Evolutionary conservation across 129 eudicot genomes (phyloP).

Genomic region (Mikania micrantha): DNA sequence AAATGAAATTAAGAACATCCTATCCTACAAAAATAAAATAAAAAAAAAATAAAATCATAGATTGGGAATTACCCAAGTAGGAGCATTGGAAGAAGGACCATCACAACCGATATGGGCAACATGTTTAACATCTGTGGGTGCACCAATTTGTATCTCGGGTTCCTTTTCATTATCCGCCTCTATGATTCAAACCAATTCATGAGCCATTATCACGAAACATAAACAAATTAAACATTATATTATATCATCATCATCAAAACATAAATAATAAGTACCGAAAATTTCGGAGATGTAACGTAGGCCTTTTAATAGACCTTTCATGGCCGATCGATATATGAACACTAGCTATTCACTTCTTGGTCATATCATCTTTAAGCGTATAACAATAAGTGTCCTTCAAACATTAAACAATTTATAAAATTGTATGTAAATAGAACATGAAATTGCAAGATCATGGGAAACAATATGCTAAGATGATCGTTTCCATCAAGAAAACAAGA

Average conservation of each 20-base stretch:
- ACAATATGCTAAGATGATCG: constrained; percentile 10
- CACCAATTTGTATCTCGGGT: constrained; percentile 67
- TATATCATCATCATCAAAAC: background rate
- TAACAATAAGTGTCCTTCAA: background rate
- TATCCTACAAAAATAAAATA: background rate
- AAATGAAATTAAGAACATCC: background rate
- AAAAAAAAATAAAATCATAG: too few species aligned
- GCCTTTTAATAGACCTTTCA: constrained; percentile 50
- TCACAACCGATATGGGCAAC: constrained; percentile 94
- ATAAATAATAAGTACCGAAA: constrained; percentile 20
- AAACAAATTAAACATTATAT: background rate
- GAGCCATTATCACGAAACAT: background rate
- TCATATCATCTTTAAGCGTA: constrained; percentile 10
- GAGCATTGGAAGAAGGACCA: constrained; percentile 57
- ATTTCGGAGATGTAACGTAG: constrained; percentile 39
- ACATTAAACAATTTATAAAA: background rate
- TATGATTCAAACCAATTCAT: background rate
- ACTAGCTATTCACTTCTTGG: background rate
- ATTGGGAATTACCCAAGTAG: constrained; percentile 57
- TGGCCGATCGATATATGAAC: constrained; percentile 22
- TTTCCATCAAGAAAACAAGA: background rate
- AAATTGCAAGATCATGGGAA: constrained; percentile 10
- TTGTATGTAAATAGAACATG: background rate
- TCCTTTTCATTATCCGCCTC: constrained; percentile 63
- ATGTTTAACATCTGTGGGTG: constrained; percentile 94